phyloP scores from a whole-genome alignment of 306 rosid species.

The Quercus agrifolia region DNA sequence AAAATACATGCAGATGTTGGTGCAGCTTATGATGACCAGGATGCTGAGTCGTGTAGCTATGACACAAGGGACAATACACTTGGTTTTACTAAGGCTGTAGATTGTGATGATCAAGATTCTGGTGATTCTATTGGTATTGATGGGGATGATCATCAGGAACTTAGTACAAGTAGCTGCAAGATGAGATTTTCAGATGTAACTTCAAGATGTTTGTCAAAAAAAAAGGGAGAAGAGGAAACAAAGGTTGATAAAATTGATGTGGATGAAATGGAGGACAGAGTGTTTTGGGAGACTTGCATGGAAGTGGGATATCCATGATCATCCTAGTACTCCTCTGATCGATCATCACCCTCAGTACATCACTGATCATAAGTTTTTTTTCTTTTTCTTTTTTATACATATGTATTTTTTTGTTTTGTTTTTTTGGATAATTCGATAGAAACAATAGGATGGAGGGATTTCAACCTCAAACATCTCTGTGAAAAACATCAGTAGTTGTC shows the following conservation, averaged over 20 bases:
- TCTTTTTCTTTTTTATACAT: too few relatives aligned
- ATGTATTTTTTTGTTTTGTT: too few relatives aligned
- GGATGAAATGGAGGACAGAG: slow-evolving; percentile 44
- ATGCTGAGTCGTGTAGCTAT: slow-evolving; percentile 47
- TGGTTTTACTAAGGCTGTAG: neutral
- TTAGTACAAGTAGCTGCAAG: neutral
- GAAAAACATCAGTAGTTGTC: too few relatives aligned
- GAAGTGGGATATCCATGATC: slow-evolving; percentile 46
- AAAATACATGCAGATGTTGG: neutral
- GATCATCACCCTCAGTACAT: too few relatives aligned
- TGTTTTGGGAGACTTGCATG: slow-evolving; percentile 60
- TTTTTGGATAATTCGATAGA: too few relatives aligned
- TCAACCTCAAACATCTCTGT: too few relatives aligned
- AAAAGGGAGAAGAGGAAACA: slow-evolving; percentile 29
- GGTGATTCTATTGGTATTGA: slow-evolving; percentile 10
- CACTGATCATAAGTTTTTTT: too few relatives aligned
- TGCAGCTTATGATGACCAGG: slow-evolving; percentile 19
- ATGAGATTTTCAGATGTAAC: slow-evolving; percentile 17
- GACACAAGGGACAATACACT: slow-evolving; percentile 7
- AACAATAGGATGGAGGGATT: too few relatives aligned
- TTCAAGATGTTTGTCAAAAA: slow-evolving; percentile 15
- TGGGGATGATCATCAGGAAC: slow-evolving; percentile 10
- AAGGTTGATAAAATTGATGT: slow-evolving; percentile 16
- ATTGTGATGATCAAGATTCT: neutral
- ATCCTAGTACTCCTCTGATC: neutral